Evolutionary conservation across 495 filamentous ascomycete species (phyloP).

Genomic region (Penicillium bovifimosum): DNA sequence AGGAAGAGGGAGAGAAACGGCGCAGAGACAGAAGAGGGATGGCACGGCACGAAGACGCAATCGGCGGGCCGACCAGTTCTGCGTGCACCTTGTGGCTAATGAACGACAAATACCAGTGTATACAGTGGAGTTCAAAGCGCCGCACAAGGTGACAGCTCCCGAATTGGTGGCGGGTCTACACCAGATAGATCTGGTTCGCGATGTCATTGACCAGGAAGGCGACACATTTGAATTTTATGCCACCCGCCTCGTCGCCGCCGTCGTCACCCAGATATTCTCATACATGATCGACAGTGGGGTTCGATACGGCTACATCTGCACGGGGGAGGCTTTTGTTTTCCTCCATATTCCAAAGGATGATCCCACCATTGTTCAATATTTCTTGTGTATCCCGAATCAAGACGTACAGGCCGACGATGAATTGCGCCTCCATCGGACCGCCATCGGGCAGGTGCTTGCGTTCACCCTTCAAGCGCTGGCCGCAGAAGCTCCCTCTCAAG

Average conservation of each 20-base stretch:
- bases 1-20: too few relatives aligned
- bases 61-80: slow-evolving; percentile 14
- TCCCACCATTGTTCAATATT: slow-evolving; percentile 23
- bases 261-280: slow-evolving; percentile 43
- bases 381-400: slow-evolving; percentile 28
- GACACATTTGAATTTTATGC: slow-evolving; percentile 30
- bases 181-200: slow-evolving; percentile 20
- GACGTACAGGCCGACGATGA: slow-evolving; percentile 25
- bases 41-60: slow-evolving; percentile 1
- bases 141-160: slow-evolving; percentile 23
- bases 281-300: slow-evolving; percentile 43
- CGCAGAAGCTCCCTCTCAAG: slow-evolving; percentile 25
- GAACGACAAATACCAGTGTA: slow-evolving; percentile 4
- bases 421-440: slow-evolving; percentile 33
- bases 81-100: slow-evolving; percentile 17
- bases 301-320: slow-evolving; percentile 42
- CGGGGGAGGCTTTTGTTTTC: slow-evolving; percentile 44
- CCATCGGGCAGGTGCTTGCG: slow-evolving; percentile 41
- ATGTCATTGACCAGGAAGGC: slow-evolving; percentile 26
- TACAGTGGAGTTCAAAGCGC: slow-evolving; percentile 24
- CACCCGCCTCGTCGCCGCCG: slow-evolving; percentile 32
- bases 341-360: slow-evolving; percentile 39
- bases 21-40: background rate
- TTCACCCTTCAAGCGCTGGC: slow-evolving; percentile 42
- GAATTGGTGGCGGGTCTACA: slow-evolving; percentile 20